A percentile compares a stretch with the other conserved stretches of the same genome.
Evolutionary conservation across 2,329 filamentous ascomycete genomes (phyloP).

Genomic region (Beauveria caledonica): DNA sequence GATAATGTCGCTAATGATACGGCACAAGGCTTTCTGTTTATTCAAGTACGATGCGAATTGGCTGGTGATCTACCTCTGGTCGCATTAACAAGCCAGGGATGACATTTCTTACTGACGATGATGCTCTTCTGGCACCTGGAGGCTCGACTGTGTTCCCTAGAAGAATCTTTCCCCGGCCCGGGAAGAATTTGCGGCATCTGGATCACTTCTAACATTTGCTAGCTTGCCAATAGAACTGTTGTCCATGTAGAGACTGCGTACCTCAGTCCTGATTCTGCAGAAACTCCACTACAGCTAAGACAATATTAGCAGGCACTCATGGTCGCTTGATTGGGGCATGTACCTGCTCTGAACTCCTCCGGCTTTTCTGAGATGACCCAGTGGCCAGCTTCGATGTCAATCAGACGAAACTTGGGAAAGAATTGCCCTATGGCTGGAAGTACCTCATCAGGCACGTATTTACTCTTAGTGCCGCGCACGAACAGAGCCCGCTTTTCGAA

Average conservation of each 20-base stretch:
- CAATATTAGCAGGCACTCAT: neutral
- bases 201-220: too few species aligned
- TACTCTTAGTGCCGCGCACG: slow-evolving; percentile 66
- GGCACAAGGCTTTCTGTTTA: slow-evolving; percentile 21
- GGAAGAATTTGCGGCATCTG: too few species aligned
- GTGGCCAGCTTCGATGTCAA: slow-evolving; percentile 71
- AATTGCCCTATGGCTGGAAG: slow-evolving; percentile 73
- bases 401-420: slow-evolving; percentile 68
- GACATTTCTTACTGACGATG: too few species aligned
- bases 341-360: slow-evolving; percentile 66
- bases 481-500: slow-evolving; percentile 77
- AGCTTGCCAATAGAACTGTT: neutral
- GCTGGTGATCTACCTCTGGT: neutral
- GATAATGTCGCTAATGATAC: slow-evolving; percentile 31
- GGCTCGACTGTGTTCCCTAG: too few species aligned
- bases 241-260: too few species aligned
- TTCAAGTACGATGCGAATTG: neutral
- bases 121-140: too few species aligned
- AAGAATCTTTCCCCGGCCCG: neutral
- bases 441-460: slow-evolving; percentile 73
- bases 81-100: too few species aligned
- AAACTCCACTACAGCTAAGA: slow-evolving; percentile 55
- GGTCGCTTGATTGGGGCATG: slow-evolving; percentile 6
- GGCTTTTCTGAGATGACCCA: slow-evolving; percentile 90
- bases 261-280: slow-evolving; percentile 40